Conservation (phyloP, 345 rosid genomes). For the Populus nigra region DNA sequence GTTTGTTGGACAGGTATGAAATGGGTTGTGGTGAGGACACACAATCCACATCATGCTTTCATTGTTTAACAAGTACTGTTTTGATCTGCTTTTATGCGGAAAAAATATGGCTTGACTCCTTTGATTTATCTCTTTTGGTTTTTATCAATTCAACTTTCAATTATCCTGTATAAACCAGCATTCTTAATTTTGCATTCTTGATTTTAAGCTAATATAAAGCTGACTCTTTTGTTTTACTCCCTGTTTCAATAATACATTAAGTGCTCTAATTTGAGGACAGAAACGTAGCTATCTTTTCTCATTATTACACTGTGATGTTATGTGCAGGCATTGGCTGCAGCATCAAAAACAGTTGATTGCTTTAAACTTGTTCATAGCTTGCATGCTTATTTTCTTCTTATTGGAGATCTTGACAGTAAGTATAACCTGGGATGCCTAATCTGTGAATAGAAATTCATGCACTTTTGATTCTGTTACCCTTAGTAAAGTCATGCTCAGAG, state of each 20-base stretch:
- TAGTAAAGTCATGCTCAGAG: neutral
- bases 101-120: neutral
- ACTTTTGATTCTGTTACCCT: neutral
- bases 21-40: conserved; percentile 1
- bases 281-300: conserved; percentile 11
- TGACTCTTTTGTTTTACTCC: neutral
- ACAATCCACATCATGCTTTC: neutral
- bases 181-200: neutral
- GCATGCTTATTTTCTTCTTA: conserved; percentile 85
- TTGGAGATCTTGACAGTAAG: conserved; percentile 86
- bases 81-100: no score
- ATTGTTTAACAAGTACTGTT: neutral
- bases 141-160: neutral
- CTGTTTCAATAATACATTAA: neutral
- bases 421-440: neutral
- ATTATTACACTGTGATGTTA: conserved; percentile 13
- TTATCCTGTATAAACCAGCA: neutral
- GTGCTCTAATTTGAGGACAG: neutral
- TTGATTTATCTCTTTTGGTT: neutral
- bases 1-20: conserved; percentile 77
- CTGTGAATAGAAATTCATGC: neutral
- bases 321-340: conserved; percentile 92
- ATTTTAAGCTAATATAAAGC: neutral
- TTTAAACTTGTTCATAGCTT: conserved; percentile 86
- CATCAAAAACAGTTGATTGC: conserved; percentile 92